Base-by-base conservation (phyloP, 2,329 filamentous ascomycete species). In the Ophidiomyces ophidiicola region DNA sequence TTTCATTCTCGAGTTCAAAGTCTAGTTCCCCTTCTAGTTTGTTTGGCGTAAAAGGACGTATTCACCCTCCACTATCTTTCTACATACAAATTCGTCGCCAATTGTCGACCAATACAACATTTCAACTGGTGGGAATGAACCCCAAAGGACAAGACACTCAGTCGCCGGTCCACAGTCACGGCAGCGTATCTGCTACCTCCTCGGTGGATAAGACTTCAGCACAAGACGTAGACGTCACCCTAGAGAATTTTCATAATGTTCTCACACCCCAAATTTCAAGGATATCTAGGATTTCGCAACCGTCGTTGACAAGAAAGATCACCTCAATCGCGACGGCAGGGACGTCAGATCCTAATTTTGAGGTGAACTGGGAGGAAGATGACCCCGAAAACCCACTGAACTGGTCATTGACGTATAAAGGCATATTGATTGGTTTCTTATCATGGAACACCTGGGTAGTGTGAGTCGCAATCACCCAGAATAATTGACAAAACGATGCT, bases 351-450 rank as follows among this genome's bases (percentile, higher is more conserved):
- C 71, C 69, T 19, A 72, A 76, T 19, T 88, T 76, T 51, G 83
- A 90, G 59, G 70, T 88, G 39, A 76, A 80, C 51, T 86, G 83
- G 54, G 71, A 73, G 11, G 58, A 59, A n/a, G 62, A 71, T 43
- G 78, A 81, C 50, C 64, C 66, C 2, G 67, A 70, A 8, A 78
- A 85, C 50, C 80, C 82, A 0, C 67, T 70, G 41, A 78, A 80
- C 53, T 87, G 82, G 80, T 59, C 74, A 0, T 51, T 78, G 21
- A 68, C 62, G 47, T 74, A 71, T 52, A 78, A 76, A 48, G 57
- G 64, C 36, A 54, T 73, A 48, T 63, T 72, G 7, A 65, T 78
- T 38, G 58, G 62, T 28, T 64, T 70, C 38, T 68, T 77, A 53
- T 72, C 70, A 30, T 75, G 70, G 50, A 70, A 71, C 29, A 77